Evolutionary conservation across 331 rosid genomes (phyloP).

Genomic region (Acacia concinna): DNA sequence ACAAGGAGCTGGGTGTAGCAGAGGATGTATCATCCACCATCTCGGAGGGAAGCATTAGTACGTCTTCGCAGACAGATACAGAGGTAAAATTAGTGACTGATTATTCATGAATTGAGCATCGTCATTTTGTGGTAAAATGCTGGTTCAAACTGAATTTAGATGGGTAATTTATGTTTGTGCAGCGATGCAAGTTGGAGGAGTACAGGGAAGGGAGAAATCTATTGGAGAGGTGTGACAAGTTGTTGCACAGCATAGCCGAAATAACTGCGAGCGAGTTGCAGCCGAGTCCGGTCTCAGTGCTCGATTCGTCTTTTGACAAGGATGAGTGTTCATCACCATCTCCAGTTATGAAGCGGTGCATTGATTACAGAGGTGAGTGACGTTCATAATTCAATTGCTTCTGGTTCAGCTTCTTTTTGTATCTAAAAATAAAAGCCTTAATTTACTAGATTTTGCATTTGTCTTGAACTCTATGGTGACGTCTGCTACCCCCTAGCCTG

Average conservation of each 20-base stretch:
- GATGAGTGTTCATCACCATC: conserved; percentile 91
- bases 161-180: neutral
- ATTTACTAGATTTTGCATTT: conserved; percentile 30
- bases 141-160: neutral
- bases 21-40: conserved; percentile 76
- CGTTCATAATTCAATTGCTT: neutral
- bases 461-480: conserved; percentile 34
- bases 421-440: neutral
- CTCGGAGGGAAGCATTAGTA: conserved; percentile 72
- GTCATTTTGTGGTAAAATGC: conserved; percentile 14
- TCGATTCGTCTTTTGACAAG: conserved; percentile 83
- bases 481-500: conserved; percentile 21
- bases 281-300: conserved; percentile 96
- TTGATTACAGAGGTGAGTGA: conserved; percentile 74
- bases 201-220: conserved; percentile 65
- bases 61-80: conserved; percentile 63
- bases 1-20: conserved; percentile 29
- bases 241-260: conserved; percentile 79
- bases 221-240: conserved; percentile 81
- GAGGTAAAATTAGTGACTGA: conserved; percentile 50
- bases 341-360: conserved; percentile 78
- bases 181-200: conserved; percentile 70
- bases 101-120: neutral
- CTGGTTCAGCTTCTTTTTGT: neutral
- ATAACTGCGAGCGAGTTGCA: conserved; percentile 76